Percentiles rank a stretch among this genome's conserved stretches.
phyloP scores from a whole-genome alignment of 1,284 basidiomycete species.

The Ustilago esculenta region DNA sequence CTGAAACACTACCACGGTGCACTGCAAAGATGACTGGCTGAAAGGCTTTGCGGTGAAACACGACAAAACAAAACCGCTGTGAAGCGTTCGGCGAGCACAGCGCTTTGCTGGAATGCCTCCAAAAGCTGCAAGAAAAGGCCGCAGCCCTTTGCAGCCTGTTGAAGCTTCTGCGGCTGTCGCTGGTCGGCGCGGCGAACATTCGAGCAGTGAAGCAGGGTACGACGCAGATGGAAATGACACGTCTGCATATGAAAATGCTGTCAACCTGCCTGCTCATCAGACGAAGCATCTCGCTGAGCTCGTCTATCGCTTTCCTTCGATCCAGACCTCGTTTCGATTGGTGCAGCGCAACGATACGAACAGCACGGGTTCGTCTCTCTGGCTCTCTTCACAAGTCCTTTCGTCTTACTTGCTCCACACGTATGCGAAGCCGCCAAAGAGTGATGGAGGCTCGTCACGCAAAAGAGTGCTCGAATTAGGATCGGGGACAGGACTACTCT shows the following conservation, averaged over 20 bases:
- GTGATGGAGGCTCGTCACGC: background rate
- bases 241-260: constrained; percentile 7
- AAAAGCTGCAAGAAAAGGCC: background rate
- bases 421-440: constrained; percentile 1
- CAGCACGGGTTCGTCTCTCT: constrained; percentile 49
- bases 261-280: constrained; percentile 45
- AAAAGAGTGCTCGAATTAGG: constrained; percentile 38
- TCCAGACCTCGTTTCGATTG: constrained; percentile 24
- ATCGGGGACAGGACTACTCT: constrained; percentile 52
- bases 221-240: background rate
- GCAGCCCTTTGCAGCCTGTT: background rate
- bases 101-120: constrained; percentile 12
- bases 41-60: background rate
- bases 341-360: constrained; percentile 42
- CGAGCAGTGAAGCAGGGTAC: constrained; percentile 4
- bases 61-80: background rate
- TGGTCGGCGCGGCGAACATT: background rate
- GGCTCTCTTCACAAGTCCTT: constrained; percentile 50
- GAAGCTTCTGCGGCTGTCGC: background rate
- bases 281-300: constrained; percentile 47
- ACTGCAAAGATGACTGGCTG: no score
- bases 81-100: no score
- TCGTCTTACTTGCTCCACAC: constrained; percentile 37
- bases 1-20: no score
- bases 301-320: constrained; percentile 27